A percentile compares a stretch with the other conserved stretches of the same genome.
Conservation (phyloP, 2,329 filamentous ascomycete species). For the Magnaporthiopsis rhizophila region DNA sequence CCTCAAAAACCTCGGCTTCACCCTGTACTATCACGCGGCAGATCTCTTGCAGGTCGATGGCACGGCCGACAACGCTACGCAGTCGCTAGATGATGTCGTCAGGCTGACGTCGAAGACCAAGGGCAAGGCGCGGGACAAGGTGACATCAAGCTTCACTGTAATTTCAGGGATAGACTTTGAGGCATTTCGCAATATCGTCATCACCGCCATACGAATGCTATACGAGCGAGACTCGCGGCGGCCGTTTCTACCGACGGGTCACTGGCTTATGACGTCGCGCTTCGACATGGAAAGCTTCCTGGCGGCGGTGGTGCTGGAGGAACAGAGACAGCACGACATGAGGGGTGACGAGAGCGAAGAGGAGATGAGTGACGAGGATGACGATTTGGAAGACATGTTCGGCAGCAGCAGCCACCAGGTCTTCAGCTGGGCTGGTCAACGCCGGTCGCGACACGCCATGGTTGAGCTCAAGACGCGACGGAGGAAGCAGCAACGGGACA, state of each 20-base stretch:
- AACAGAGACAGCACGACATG: conserved; percentile 67
- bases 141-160: conserved; percentile 24
- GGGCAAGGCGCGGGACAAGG: conserved; percentile 12
- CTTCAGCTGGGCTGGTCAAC: conserved; percentile 40
- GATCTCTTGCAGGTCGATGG: conserved; percentile 37
- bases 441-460: conserved; percentile 54
- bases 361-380: conserved; percentile 30
- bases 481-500: conserved; percentile 57
- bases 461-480: conserved; percentile 60
- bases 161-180: conserved; percentile 67
- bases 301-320: conserved; percentile 76
- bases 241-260: conserved; percentile 70
- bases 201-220: conserved; percentile 73
- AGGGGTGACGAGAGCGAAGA: conserved; percentile 43
- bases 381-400: conserved; percentile 21
- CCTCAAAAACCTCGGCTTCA: conserved; percentile 84
- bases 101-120: background rate
- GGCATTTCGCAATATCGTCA: conserved; percentile 72
- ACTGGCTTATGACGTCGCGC: conserved; percentile 87
- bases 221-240: conserved; percentile 91
- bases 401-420: conserved; percentile 13
- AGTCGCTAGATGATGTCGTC: conserved; percentile 8
- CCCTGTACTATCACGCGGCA: conserved; percentile 74
- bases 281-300: conserved; percentile 90
- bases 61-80: background rate